Conservation (phyloP, 768 basidiomycete species). For the Lactarius psammicola region DNA sequence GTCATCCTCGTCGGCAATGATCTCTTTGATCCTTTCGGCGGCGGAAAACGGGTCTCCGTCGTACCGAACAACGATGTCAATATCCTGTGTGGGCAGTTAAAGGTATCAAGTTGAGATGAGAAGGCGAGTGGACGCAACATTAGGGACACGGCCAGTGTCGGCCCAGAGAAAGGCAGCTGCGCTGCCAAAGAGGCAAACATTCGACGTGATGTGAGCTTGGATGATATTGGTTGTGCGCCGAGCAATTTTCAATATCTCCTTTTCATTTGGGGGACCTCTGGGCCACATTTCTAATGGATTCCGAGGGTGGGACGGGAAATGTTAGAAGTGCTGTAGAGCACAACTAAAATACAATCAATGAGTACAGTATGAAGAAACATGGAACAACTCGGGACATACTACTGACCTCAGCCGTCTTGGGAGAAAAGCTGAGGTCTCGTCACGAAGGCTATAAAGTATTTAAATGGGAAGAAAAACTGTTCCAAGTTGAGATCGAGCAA, state of each 20-base stretch:
- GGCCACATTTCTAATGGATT: background rate
- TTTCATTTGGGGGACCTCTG: constrained; percentile 3
- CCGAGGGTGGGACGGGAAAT: background rate
- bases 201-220: background rate
- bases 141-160: constrained; percentile 9
- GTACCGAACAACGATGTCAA: constrained; percentile 5
- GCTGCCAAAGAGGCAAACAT: constrained; percentile 19
- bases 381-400: background rate
- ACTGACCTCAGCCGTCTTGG: background rate
- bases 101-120: background rate
- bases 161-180: constrained; percentile 14
- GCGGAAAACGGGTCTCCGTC: background rate
- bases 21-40: constrained; percentile 1
- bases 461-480: background rate
- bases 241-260: constrained; percentile 18
- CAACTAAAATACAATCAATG: background rate
- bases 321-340: background rate
- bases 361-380: too few relatives aligned
- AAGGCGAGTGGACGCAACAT: background rate
- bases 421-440: background rate
- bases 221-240: constrained; percentile 20
- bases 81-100: constrained; percentile 1
- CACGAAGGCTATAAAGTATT: background rate
- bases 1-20: background rate
- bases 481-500: background rate